Evolutionary conservation across 495 filamentous ascomycete species (phyloP).

Genomic region (Aspergillus sparsus): DNA sequence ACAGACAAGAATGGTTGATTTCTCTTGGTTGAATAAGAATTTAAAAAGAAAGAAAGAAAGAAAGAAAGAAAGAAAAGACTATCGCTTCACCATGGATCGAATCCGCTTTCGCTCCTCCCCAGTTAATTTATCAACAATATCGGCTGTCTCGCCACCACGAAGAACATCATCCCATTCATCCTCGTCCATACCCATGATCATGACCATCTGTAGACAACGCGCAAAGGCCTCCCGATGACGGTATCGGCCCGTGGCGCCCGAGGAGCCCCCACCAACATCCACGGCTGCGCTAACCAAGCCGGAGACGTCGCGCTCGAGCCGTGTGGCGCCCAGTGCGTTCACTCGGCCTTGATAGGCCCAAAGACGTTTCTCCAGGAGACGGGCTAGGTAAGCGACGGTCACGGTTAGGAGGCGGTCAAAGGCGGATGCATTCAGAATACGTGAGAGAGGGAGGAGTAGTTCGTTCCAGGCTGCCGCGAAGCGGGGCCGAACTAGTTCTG

Average conservation of each 20-base stretch:
- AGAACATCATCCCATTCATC: conserved; percentile 90
- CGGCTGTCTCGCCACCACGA: conserved; percentile 41
- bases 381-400: conserved; percentile 70
- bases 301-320: conserved; percentile 84
- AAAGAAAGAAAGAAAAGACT: conserved; percentile 8
- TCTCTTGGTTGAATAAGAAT: not conserved
- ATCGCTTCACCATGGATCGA: conserved; percentile 56
- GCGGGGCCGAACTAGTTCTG: conserved; percentile 63
- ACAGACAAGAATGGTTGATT: not conserved
- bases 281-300: conserved; percentile 77
- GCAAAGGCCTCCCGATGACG: conserved; percentile 77
- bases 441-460: conserved; percentile 76
- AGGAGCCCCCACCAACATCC: conserved; percentile 53
- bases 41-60: not conserved
- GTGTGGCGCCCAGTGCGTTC: conserved; percentile 78
- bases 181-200: conserved; percentile 95
- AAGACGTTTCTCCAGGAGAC: conserved; percentile 85
- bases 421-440: conserved; percentile 74
- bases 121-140: conserved; percentile 53
- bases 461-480: conserved; percentile 85
- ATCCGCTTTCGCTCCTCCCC: conserved; percentile 63
- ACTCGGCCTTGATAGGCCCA: conserved; percentile 81
- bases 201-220: conserved; percentile 77
- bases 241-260: conserved; percentile 54
- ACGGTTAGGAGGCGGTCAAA: conserved; percentile 71